Conservation (phyloP, 2,329 filamentous ascomycete species). For the Penicillium sp. region DNA sequence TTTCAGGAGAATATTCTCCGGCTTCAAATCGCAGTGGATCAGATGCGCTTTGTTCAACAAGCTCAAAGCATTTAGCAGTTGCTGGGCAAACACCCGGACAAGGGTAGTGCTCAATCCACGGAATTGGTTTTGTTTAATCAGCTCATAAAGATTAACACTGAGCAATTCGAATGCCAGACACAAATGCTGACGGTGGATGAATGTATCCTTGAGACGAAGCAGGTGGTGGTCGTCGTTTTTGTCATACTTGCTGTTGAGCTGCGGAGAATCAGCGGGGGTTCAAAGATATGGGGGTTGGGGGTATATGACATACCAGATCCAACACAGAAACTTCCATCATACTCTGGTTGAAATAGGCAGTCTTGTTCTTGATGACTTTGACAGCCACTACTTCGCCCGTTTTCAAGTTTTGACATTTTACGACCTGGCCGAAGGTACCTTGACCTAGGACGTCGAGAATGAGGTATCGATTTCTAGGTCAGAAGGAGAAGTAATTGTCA, state of each 20-base stretch:
- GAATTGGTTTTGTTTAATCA: slow-evolving; percentile 99
- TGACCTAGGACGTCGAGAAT: slow-evolving; percentile 96
- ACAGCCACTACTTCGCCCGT: slow-evolving; percentile 98
- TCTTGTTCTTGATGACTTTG: slow-evolving; percentile 98
- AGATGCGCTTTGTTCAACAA: slow-evolving; percentile 92
- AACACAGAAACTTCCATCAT: slow-evolving; percentile 99
- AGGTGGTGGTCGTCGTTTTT: slow-evolving; percentile 99
- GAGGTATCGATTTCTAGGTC: slow-evolving; percentile 78
- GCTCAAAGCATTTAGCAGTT: slow-evolving; percentile 86
- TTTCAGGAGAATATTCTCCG: slow-evolving; percentile 95
- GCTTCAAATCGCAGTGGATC: slow-evolving; percentile 97
- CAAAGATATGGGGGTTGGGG: background rate
- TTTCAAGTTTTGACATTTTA: slow-evolving; percentile 98
- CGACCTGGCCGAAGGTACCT: slow-evolving; percentile 96
- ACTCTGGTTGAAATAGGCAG: slow-evolving; percentile 98
- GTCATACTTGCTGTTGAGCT: slow-evolving; percentile 97
- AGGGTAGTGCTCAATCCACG: slow-evolving; percentile 93
- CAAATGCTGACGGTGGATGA: slow-evolving; percentile 95
- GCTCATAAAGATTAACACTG: slow-evolving; percentile 95
- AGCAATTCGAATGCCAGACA: slow-evolving; percentile 95
- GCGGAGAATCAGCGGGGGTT: slow-evolving; percentile 22
- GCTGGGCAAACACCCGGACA: slow-evolving; percentile 95
- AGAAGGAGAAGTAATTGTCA: background rate
- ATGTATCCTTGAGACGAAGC: slow-evolving; percentile 91
- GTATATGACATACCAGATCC: slow-evolving; percentile 66